Evolutionary conservation across 352 stramenopile species (phyloP).

Genomic region (Plasmopara muralis): DNA sequence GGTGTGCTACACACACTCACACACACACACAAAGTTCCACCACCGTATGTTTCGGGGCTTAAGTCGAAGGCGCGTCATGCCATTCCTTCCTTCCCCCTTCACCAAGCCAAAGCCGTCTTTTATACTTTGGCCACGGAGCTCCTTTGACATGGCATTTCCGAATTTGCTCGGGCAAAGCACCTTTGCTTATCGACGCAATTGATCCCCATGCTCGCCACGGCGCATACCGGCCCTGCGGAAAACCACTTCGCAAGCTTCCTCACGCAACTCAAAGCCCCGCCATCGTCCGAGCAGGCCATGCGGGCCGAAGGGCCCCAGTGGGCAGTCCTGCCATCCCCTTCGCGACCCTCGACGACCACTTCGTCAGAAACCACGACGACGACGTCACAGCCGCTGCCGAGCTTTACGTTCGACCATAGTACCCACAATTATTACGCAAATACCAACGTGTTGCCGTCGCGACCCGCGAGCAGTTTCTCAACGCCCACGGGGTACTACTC

Average conservation of each 20-base stretch:
- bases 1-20: constrained; percentile 22
- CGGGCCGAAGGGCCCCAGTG: constrained; percentile 17
- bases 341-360: constrained; percentile 20
- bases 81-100: constrained; percentile 5
- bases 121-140: constrained; percentile 6
- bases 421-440: constrained; percentile 17
- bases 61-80: constrained; percentile 16
- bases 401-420: constrained; percentile 24
- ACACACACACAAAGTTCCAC: constrained; percentile 10
- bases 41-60: constrained; percentile 27
- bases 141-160: constrained; percentile 19
- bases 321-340: constrained; percentile 22
- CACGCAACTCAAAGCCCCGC: constrained; percentile 30
- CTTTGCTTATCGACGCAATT: constrained; percentile 14
- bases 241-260: constrained; percentile 39
- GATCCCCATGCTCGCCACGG: constrained; percentile 6
- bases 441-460: constrained; percentile 1
- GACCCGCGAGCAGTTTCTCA: constrained; percentile 3
- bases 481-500: constrained; percentile 25
- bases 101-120: constrained; percentile 7
- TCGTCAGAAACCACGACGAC: constrained; percentile 9
- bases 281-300: constrained; percentile 19
- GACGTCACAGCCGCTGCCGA: constrained; percentile 20
- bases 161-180: constrained; percentile 30
- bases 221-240: constrained; percentile 11